Evolutionary conservation across 192 early-diverging fungal species (phyloP), one percentile per base, ranked within the genome.

Genomic region (Powellomyces hirtus): DNA sequence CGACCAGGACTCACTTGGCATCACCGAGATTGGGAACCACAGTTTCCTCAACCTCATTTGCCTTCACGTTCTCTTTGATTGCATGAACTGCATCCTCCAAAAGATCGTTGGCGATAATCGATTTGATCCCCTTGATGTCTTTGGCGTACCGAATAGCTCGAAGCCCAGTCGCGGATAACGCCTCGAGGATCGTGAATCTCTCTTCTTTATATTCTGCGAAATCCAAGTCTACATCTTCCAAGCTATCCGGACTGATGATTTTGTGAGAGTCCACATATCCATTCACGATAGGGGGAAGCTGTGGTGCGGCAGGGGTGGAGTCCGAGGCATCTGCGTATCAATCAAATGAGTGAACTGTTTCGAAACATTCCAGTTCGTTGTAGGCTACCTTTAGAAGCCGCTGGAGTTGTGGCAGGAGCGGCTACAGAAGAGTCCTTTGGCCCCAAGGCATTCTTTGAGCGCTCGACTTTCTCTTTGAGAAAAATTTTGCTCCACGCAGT

Each of bases 131-230:
- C 2, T 42, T 24, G 34, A 97, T 91, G 71, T 98, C 95, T 67
- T 94, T 94, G 40, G 95, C 97, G 70, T 99, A 99, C 24, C 97
- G 91, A 60, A 99, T 87, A 3, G 96, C 94, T 44, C 97, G 84
- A 42, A 99, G 74, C 5, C 97, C 97, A 30, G 93, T 92, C 13
- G 97, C 97, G 0, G 94, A 90, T 24, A 99, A 84, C 4, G 94
- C 97, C 76, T 99, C 97, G 20, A 99, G 77, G 22, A 98, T 84
- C 40, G 33, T 75, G 67, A 72, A 73, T 72, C 66, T 70, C 33
- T 67, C 44, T 0, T 61, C 22, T 36, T 55, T 62, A 24, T 27
- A 36, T 36, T 71, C 56, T 11, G 20, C 13, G 20, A 45, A n/a
- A 1, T 34, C 18, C 38, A 38, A 14, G 56, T 55, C 60, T 4